A percentile compares a stretch with the other conserved stretches of the same genome.
phyloP scores from a whole-genome alignment of 1,139 yeast species.

The Geotrichum aggregatum region DNA sequence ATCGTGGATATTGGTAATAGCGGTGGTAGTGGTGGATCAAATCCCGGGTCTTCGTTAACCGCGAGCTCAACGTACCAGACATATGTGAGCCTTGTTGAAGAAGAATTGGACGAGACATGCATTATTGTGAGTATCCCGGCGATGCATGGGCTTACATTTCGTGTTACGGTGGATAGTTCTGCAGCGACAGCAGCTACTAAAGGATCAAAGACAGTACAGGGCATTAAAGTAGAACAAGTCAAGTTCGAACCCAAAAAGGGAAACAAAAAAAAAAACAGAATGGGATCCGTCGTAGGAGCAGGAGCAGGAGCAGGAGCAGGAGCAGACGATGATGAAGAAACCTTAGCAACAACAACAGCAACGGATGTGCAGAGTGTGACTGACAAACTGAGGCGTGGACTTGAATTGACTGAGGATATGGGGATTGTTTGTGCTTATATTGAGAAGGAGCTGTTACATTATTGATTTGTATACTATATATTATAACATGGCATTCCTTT shows the following conservation, averaged over 20 bases:
- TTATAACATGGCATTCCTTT: too few species aligned
- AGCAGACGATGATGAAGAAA: too few species aligned
- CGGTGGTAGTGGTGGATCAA: too few species aligned
- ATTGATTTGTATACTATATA: too few species aligned
- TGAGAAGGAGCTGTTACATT: background rate
- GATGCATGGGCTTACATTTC: slow-evolving; percentile 13
- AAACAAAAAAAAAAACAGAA: too few species aligned
- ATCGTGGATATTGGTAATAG: too few species aligned
- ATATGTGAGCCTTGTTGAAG: slow-evolving; percentile 17
- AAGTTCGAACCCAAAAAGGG: too few species aligned
- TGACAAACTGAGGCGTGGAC: slow-evolving; percentile 11
- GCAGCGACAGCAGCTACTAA: background rate
- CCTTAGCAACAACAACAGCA: slow-evolving; percentile 2
- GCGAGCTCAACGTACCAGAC: background rate
- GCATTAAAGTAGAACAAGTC: background rate
- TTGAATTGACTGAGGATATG: slow-evolving; percentile 21
- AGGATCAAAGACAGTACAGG: background rate
- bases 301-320: too few species aligned
- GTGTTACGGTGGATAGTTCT: slow-evolving; percentile 6
- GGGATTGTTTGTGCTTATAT: slow-evolving; percentile 17
- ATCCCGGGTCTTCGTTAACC: background rate
- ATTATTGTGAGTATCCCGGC: slow-evolving; percentile 15
- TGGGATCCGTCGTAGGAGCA: too few species aligned
- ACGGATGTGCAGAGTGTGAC: slow-evolving; percentile 4
- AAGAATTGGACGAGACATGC: slow-evolving; percentile 8